Conservation (phyloP, 495 filamentous ascomycete species). For the Bryoglossum gracile region DNA sequence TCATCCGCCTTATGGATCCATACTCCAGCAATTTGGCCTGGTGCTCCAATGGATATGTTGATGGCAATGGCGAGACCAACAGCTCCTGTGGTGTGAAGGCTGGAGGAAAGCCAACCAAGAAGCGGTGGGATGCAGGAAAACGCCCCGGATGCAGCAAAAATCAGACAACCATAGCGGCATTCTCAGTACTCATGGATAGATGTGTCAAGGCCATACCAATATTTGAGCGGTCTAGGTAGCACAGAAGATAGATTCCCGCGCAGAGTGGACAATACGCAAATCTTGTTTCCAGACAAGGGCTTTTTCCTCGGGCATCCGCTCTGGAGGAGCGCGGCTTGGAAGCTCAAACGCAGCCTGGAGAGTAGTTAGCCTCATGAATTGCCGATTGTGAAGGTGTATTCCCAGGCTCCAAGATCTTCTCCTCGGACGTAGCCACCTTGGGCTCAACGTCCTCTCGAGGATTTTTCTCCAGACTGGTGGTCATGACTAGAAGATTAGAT, state of each 20-base stretch:
- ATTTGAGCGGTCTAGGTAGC: slow-evolving; percentile 64
- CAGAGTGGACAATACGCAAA: slow-evolving; percentile 54
- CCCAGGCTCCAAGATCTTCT: background rate
- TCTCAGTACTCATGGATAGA: no score
- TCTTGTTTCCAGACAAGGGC: slow-evolving; percentile 55
- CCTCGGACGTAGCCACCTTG: background rate
- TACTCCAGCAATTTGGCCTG: slow-evolving; percentile 63
- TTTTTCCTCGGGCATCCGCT: slow-evolving; percentile 16
- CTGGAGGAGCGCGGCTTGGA: no score
- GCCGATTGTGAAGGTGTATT: no score
- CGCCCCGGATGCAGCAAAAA: slow-evolving; percentile 54
- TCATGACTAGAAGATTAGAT: no score
- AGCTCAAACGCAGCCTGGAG: no score
- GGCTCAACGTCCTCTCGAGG: no score
- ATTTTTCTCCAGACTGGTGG: no score
- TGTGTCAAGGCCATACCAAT: no score
- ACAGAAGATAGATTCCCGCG: slow-evolving; percentile 54
- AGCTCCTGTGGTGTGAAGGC: slow-evolving; percentile 54
- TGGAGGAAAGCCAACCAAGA: slow-evolving; percentile 63
- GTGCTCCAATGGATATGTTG: slow-evolving; percentile 57
- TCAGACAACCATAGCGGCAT: slow-evolving; percentile 60
- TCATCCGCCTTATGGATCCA: slow-evolving; percentile 67
- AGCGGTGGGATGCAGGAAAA: slow-evolving; percentile 52
- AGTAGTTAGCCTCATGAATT: no score
- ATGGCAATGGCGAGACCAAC: slow-evolving; percentile 61